Evolutionary conservation across 1,284 basidiomycete genomes (phyloP), one percentile per base, ranked within the genome.

Genomic region (Trametes sp.): DNA sequence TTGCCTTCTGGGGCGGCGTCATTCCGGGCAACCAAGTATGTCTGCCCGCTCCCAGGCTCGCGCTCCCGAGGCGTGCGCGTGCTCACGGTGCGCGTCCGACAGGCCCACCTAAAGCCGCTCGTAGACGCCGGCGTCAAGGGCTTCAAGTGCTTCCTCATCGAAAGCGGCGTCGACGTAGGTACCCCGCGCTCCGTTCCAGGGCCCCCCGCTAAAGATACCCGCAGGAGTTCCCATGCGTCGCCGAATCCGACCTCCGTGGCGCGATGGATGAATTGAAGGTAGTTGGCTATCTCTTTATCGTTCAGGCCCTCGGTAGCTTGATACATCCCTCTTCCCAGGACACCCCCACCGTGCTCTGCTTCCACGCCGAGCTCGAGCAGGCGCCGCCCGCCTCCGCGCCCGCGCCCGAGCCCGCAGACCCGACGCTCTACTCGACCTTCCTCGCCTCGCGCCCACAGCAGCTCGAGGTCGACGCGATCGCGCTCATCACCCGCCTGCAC

Each of bases 81-180:
- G 41, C 57, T 67, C 44, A 69, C 49, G 31, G 46, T 19, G 57
- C 33, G 53, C 62, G 65, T 49, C 42, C 38, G 53, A 31, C 70
- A 94, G 92, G 73, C 78, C 56, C 82, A 94, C 70, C 82, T 96
- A 48, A 68, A 72, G 58, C 87, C 89, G 5, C 81, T 98, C 35
- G 79, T 95, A 16, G 75, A 85, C 29, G 85, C 85, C 41, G 95
- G 96, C 8, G 92, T 96, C 28, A 93, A 90, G 77, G 96, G 96
- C 0, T 98, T 98, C 83, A 98, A 98, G 75, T 97, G 95, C 74
- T 98, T 98, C 77, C 80, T 98, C 70, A 96, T 96, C 69, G 90
- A 96, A 66, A 96, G 94, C 70, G 95, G 96, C 36, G 94, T 98
- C 16, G 92, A 96, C 69, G 93, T 94, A 70, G 61, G 82, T 76